Base-by-base conservation (phyloP, 2,329 filamentous ascomycete genomes). In the Sporothrix mexicana region DNA sequence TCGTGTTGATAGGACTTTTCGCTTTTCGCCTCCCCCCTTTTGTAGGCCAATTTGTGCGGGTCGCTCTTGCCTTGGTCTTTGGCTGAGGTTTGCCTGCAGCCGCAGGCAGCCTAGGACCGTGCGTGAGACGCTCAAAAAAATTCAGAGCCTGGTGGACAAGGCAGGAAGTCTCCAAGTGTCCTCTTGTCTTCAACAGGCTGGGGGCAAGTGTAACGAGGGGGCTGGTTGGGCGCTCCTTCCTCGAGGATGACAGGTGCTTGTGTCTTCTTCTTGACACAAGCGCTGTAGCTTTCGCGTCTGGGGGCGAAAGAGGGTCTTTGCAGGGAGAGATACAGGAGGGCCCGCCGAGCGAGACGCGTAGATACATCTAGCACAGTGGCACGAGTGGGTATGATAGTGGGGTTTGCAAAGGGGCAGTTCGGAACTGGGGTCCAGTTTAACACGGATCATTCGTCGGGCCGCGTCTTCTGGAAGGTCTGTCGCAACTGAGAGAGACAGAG, bases 361-460 rank as follows among this genome's bases (percentile, higher is more conserved):
- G 41, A 47, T 45, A 66, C 41, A 64, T 45, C 17, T 51, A 43
- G 47, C 10, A 23, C 66, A 55, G 25, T 53, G 43, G 64, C n/a
- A 23, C 17, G 1, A 45, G 53, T 70, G 23, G 69, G 43, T 62
- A 62, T 51, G n/a, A 20, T 47, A 66, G 59, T 71, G 59, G 61
- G 70, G 47, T 55, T 64, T 47, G 47, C 47, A 41, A 69, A 55
- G 66, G 66, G 66, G 49, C 55, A 41, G 66, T 30, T 47, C 20
- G 15, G 6, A 23, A 36, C 70, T 47, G 12, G 61, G 17, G n/a
- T 20, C 41, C 61, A 15, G 25, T 9, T 20, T 41, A 2, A 43
- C n/a, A 17, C 66, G 71, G 71, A 72, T 53, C 66, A 72, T 72
- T 25, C 53, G 53, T 72, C 71, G 71, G 71, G 17, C 71, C 71